Conservation (phyloP, 371 early-diverging fungal species). For the Mortierella sp. region DNA sequence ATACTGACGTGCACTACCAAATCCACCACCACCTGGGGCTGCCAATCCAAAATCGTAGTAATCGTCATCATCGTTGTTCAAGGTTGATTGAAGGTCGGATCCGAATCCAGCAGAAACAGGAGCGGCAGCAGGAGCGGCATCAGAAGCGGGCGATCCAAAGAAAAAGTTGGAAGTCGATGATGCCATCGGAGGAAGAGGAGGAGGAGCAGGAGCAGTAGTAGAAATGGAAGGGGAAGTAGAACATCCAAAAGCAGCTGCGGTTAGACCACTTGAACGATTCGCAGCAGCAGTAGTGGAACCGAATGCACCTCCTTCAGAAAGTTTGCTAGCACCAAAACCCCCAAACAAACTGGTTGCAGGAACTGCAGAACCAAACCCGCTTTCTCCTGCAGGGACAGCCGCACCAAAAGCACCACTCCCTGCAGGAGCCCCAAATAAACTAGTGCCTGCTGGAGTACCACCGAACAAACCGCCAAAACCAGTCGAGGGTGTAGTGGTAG, state of each 20-base stretch:
- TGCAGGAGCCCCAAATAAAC: neutral
- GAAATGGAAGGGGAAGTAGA: neutral
- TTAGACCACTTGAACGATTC: neutral
- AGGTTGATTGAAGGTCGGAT: neutral
- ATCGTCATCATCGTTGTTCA: too few relatives aligned
- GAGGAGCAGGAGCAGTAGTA: neutral
- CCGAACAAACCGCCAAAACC: neutral
- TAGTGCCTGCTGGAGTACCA: neutral
- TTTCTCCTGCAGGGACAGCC: neutral
- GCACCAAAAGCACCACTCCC: neutral
- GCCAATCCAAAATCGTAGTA: too few relatives aligned
- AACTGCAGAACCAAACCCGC: neutral
- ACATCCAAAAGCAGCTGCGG: neutral
- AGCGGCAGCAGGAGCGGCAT: neutral
- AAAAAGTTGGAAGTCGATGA: neutral
- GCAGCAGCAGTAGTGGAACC: too few relatives aligned
- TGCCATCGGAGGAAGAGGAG: neutral
- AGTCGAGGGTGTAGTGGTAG: neutral
- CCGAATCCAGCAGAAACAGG: constrained; percentile 5
- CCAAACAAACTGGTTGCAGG: neutral
- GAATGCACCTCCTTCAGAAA: too few relatives aligned
- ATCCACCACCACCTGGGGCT: neutral
- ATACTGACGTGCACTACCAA: neutral
- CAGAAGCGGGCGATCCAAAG: constrained; percentile 3
- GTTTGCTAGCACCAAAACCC: neutral